Evolutionary conservation across 768 basidiomycete species (phyloP).

Genomic region (Imleria badia): DNA sequence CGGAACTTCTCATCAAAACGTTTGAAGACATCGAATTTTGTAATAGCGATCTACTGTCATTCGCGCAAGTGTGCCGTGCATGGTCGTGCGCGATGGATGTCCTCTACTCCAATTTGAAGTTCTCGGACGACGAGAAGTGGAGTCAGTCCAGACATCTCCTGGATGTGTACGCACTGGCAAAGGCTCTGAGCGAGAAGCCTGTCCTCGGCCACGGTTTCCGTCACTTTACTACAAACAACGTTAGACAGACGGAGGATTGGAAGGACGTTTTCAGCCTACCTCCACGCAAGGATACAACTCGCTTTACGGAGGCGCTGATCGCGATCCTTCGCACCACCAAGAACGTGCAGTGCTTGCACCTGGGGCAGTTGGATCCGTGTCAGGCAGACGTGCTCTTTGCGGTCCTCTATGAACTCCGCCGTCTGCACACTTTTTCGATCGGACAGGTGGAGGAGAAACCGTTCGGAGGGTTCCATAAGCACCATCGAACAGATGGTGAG

Average conservation of each 20-base stretch:
- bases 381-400: slow-evolving; percentile 12
- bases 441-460: not conserved
- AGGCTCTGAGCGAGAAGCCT: slow-evolving; percentile 14
- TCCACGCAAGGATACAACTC: not conserved
- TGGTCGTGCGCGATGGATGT: slow-evolving; percentile 26
- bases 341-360: slow-evolving; percentile 14
- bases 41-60: slow-evolving; percentile 19
- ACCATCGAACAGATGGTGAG: not conserved
- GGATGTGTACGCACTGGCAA: slow-evolving; percentile 19
- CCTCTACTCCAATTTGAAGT: slow-evolving; percentile 12
- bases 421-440: slow-evolving; percentile 13
- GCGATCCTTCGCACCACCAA: slow-evolving; percentile 18
- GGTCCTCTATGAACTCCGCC: slow-evolving; percentile 8
- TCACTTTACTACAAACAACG: slow-evolving; percentile 20
- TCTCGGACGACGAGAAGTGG: slow-evolving; percentile 14
- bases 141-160: not conserved
- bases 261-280: not conserved
- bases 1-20: slow-evolving; percentile 21
- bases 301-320: slow-evolving; percentile 19
- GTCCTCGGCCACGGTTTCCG: slow-evolving; percentile 8
- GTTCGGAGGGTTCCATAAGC: not conserved
- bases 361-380: slow-evolving; percentile 10
- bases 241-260: slow-evolving; percentile 1
- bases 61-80: slow-evolving; percentile 25
- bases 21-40: slow-evolving; percentile 18